Conservation (phyloP, 192 early-diverging fungal genomes). For the Backusella macrospora region DNA sequence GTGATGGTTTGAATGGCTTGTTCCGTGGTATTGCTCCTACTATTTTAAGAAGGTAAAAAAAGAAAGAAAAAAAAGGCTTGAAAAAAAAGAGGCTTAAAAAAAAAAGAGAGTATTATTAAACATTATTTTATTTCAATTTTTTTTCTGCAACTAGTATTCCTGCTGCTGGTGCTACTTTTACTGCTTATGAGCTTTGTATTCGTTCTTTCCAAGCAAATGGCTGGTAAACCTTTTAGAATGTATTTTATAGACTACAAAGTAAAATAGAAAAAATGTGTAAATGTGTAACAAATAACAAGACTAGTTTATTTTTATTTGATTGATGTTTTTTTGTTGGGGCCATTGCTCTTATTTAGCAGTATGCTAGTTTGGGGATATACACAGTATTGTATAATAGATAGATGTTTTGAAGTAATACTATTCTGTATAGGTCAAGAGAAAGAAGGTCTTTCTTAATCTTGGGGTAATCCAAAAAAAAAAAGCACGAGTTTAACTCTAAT, state of each 20-base stretch:
- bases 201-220: slow-evolving; percentile 34
- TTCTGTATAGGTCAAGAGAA: too few species aligned
- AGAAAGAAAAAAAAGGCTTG: too few species aligned
- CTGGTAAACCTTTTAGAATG: neutral
- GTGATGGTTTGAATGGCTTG: slow-evolving; percentile 62
- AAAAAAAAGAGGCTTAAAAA: neutral
- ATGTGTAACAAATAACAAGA: neutral
- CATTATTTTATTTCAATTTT: neutral
- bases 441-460: too few species aligned
- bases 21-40: slow-evolving; percentile 69
- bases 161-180: slow-evolving; percentile 80
- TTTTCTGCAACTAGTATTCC: slow-evolving; percentile 58
- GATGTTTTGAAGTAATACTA: too few species aligned
- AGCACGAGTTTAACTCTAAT: too few species aligned
- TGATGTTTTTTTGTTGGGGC: too few species aligned
- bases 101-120: neutral
- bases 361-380: too few species aligned
- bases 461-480: too few species aligned
- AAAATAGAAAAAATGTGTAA: neutral
- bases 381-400: too few species aligned
- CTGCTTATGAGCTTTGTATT: slow-evolving; percentile 71
- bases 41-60: slow-evolving; percentile 45
- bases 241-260: neutral
- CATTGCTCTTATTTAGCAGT: too few species aligned
- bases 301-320: too few species aligned